Evolutionary conservation across 2,329 filamentous ascomycete species (phyloP).

Genomic region (Knufia fluminis): DNA sequence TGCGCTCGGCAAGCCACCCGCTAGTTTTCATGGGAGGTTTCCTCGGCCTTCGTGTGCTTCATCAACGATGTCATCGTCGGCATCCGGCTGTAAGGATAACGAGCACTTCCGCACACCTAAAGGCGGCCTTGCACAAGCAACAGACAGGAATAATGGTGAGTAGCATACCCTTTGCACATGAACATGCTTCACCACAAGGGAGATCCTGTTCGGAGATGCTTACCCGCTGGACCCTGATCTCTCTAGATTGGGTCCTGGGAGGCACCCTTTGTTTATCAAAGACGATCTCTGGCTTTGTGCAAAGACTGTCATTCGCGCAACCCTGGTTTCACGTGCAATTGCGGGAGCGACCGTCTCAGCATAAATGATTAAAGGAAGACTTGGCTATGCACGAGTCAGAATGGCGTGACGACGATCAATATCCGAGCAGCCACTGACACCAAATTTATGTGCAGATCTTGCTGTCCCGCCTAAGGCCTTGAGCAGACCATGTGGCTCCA

Average conservation of each 20-base stretch:
- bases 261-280: background rate
- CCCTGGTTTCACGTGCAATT: slow-evolving; percentile 2
- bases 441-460: slow-evolving; percentile 1
- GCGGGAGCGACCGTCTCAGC: background rate
- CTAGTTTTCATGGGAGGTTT: background rate
- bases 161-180: slow-evolving; percentile 3
- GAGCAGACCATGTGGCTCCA: background rate
- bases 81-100: background rate
- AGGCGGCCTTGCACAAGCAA: background rate
- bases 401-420: slow-evolving; percentile 5
- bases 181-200: background rate
- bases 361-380: background rate
- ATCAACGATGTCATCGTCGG: slow-evolving; percentile 6
- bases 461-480: background rate
- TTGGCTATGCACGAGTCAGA: background rate
- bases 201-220: background rate
- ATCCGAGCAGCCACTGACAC: slow-evolving; percentile 7
- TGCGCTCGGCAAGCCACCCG: background rate
- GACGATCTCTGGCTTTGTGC: background rate
- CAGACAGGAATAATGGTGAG: slow-evolving; percentile 1
- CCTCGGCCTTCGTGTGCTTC: background rate
- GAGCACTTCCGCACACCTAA: background rate
- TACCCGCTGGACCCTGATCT: slow-evolving; percentile 5
- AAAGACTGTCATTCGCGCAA: background rate
- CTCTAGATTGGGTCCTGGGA: background rate